Evolutionary conservation across 805 yeast species (phyloP), one percentile per base, ranked within the genome.

Genomic region (Yamadazyma philogaea): DNA sequence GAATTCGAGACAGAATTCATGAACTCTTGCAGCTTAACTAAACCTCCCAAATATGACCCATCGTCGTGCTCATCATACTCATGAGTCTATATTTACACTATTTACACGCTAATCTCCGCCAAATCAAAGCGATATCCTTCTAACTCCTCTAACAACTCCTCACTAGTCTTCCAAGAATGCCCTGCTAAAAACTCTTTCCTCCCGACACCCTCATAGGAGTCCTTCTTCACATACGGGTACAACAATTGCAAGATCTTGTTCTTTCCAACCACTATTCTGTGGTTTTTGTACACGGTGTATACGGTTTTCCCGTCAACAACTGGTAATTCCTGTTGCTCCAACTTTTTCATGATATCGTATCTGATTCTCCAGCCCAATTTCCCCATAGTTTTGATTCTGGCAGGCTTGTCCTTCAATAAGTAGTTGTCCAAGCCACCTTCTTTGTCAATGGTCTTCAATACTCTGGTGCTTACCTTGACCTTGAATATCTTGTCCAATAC

Each of bases 381-480:
- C 0, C 99, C 99, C 57, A 93, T 69, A 60, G 93, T 96, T 69
- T 93, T 93, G 50, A 87, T 73, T 68, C 99, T 77, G 2, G 95
- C 95, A 5, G 95, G 72, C 52, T 85, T 87, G 46, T 89, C 95
- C 64, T 93, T 93, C 33, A 81, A 75, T 47, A 93, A 64, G 60
- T 93, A 93, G 50, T 82, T 82, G 59, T 93, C 99, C 43, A 93
- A 72, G 4, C 99, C 99, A 48, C 99, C 99, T 62, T 91, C 98
- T 54, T 81, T 87, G 45, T 87, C 84, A 45, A 93, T 83, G 0
- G 97, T 89, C 55, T 82, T 80, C 57, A 93, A 73, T 5, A 89
- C 97, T 46, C 82, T 78, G 4, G 97, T 78, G 6, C 89, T 82
- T 27, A 89, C 80, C 46, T 75, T 79, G 42, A 87, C 62, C 37